Evolutionary conservation across 2,329 filamentous ascomycete species (phyloP), one percentile per base, ranked within the genome.

Genomic region (Aspergillus costaricaensis): DNA sequence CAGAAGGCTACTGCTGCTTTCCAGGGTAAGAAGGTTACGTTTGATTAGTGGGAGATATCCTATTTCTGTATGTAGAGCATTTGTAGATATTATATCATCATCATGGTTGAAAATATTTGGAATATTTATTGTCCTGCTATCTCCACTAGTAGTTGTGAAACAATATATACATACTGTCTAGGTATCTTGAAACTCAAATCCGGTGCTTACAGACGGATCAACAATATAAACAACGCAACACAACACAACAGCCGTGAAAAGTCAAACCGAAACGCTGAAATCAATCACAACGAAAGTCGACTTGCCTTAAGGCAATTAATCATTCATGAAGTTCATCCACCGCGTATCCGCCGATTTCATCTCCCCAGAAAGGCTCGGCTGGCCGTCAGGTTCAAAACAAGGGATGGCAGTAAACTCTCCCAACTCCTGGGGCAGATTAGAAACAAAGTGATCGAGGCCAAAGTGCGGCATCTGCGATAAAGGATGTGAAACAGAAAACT

Each of bases 21-120:
- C 64, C 70, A 80, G 58, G 86, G 86, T 25, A 88, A 84, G 78
- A 88, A 87, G 77, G 81, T 88, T 53, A 81, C 81, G 7, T 89
- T 89, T 74, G 85, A 87, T 72, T 88, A 75, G 32, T 36, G 2
- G 32, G 4, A 15, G 65, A 50, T 30, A 43, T 57, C 51, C 59
- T 43, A 5, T 43, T 51, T 23, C 17, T 51, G 62, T 68, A 66
- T 68, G 67, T 62, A 49, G 62, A 10, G 9, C 32, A 14, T 39
- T 57, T 51, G 25, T 41, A 23, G 23, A 47, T 36, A 15, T 5
- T 14, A 32, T 32, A 36, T 36, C 19, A 30, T 50, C 12, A 27
- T 44, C 12, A 32, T 19, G n/a, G 15, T 15, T 7, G n/a, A 19
- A 27, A 50, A 21, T 4, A 15, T 32, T 43, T 10, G n/a, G 2